Base-by-base conservation (phyloP, 331 rosid species). In the Rhamnella rubrinervis region DNA sequence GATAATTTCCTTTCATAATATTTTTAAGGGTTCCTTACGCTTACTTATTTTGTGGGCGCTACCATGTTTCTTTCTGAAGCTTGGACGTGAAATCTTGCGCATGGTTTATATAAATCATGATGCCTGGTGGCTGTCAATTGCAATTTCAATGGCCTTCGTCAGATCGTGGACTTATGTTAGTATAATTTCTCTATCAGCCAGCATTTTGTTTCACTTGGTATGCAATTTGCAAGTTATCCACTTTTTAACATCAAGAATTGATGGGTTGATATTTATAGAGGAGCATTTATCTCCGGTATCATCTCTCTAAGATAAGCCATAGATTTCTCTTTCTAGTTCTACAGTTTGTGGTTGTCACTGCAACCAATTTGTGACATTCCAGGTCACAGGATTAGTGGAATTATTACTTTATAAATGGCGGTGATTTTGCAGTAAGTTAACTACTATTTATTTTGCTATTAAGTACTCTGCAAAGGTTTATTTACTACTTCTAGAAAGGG, bases 241-340 rank as follows among this genome's bases (percentile, higher is more conserved):
- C 77, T 91, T 88, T 17, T 59, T 86, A n/a, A n/a, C n/a, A n/a
- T n/a, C n/a, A n/a, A n/a, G n/a, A n/a, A n/a, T n/a, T n/a, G n/a
- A 79, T 18, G 82, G 80, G 56, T 20, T 68, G 39, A 26, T 69
- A 38, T 73, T 72, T 52, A 76, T 76, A 51, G 82, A 79, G 82
- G 93, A 91, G 81, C 97, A 83, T 64, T 25, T 84, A 74, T 20
- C 70, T 91, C 64, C 88, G 96, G 70, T 81, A 85, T 68, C 83
- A 88, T 75, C 96, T 91, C 76, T 88, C 91, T 68, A 91, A 83
- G 80, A 88, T 86, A 71, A 91, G 97, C 82, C 97, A 91, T 75
- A 84, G 91, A 76, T 91, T 91, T 76, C 83, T 91, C 66, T 91
- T 75, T 80, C 96, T 91, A 53, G 83, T 91, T 70, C 82, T 91